Conservation (phyloP, 768 basidiomycete genomes). For the Amanita rimosa region DNA sequence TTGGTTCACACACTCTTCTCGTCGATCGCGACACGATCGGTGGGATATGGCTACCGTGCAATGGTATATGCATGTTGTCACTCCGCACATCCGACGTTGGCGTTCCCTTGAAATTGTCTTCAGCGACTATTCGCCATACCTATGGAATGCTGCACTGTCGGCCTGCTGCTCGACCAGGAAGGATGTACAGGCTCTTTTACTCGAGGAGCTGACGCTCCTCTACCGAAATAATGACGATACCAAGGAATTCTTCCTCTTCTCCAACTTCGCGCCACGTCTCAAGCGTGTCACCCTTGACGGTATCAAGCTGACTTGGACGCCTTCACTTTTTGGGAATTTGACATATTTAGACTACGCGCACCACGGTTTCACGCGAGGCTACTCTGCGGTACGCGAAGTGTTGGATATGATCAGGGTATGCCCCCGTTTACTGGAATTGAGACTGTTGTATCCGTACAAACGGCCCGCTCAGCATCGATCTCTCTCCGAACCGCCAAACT, state of each 20-base stretch:
- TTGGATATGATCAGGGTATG: slow-evolving; percentile 47
- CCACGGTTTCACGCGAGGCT: slow-evolving; percentile 52
- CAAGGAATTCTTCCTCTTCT: slow-evolving; percentile 57
- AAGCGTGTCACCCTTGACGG: slow-evolving; percentile 49
- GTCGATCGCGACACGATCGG: slow-evolving; percentile 18
- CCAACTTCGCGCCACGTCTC: slow-evolving; percentile 46
- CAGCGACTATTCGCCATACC: slow-evolving; percentile 41
- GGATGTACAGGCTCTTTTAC: slow-evolving; percentile 24
- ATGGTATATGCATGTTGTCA: slow-evolving; percentile 49
- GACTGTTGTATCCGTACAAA: slow-evolving; percentile 40
- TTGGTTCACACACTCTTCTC: slow-evolving; percentile 15
- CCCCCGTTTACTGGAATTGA: slow-evolving; percentile 38
- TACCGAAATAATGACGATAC: slow-evolving; percentile 59
- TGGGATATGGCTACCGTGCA: slow-evolving; percentile 39
- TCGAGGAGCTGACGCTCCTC: slow-evolving; percentile 46
- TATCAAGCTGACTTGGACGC: slow-evolving; percentile 50
- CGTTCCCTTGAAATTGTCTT: slow-evolving; percentile 54
- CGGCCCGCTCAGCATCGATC: slow-evolving; percentile 10
- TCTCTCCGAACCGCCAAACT: slow-evolving; percentile 11
- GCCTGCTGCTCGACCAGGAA: slow-evolving; percentile 29
- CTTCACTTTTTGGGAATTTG: slow-evolving; percentile 50
- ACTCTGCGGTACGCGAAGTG: slow-evolving; percentile 46
- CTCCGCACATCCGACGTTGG: slow-evolving; percentile 41
- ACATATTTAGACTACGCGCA: slow-evolving; percentile 61
- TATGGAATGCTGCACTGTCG: slow-evolving; percentile 61